A percentile compares a stretch with the other conserved stretches of the same genome.
Evolutionary conservation across 1,284 basidiomycete species (phyloP).

Genomic region (Phellinidium pouzarii): DNA sequence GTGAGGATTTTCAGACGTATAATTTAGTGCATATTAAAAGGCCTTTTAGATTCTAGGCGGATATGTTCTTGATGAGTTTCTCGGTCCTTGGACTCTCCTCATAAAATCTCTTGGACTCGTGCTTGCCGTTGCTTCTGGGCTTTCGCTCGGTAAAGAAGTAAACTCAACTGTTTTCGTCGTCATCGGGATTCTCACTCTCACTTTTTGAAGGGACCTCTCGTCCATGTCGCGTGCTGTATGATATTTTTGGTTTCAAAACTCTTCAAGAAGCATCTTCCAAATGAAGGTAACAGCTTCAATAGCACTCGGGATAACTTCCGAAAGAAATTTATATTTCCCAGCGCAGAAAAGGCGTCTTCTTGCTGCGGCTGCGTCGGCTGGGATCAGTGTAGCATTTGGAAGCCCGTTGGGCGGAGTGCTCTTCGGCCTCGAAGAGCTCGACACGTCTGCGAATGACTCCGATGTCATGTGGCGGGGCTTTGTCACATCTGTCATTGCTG

Average conservation of each 20-base stretch:
- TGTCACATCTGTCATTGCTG: constrained; percentile 66
- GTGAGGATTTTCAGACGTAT: constrained; percentile 32
- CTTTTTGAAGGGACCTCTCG: constrained; percentile 52
- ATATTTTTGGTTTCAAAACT: constrained; percentile 49
- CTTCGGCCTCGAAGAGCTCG: constrained; percentile 68
- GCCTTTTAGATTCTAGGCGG: constrained; percentile 56
- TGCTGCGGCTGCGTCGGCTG: constrained; percentile 64
- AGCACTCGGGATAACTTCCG: not conserved
- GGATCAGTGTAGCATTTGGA: constrained; percentile 71
- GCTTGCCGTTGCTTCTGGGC: constrained; percentile 70
- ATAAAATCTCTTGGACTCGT: constrained; percentile 76
- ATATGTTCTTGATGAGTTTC: constrained; percentile 64
- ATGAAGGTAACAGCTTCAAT: constrained; percentile 43
- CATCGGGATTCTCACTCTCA: not conserved
- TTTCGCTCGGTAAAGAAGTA: constrained; percentile 72
- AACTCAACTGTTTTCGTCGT: constrained; percentile 1
- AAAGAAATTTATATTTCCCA: constrained; percentile 24
- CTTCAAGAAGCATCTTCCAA: constrained; percentile 50
- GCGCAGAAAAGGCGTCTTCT: constrained; percentile 63
- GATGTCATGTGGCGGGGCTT: constrained; percentile 75
- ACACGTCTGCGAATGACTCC: constrained; percentile 60
- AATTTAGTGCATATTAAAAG: not conserved
- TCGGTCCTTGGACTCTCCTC: constrained; percentile 67
- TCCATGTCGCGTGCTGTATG: constrained; percentile 67
- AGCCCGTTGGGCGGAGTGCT: constrained; percentile 70